Conservation (phyloP, 768 basidiomycete genomes). For the Daedaleopsis sinensis region DNA sequence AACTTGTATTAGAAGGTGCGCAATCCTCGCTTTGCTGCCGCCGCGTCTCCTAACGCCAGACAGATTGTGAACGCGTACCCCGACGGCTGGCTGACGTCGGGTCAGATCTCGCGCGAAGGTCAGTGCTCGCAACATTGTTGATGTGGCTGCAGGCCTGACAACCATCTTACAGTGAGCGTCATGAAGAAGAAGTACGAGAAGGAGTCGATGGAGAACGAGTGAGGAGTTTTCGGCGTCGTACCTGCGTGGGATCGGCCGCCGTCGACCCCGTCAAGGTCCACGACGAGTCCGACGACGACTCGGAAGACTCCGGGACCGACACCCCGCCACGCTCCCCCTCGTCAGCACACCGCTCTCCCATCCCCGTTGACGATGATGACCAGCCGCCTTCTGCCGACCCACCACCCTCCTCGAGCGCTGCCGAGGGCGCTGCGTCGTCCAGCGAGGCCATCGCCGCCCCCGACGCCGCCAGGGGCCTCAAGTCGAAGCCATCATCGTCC, state of each 20-base stretch:
- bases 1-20: conserved; percentile 74
- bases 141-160: background rate
- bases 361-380: conserved; percentile 22
- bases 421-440: conserved; percentile 10
- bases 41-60: background rate
- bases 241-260: too few species aligned
- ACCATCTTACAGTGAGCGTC: conserved; percentile 60
- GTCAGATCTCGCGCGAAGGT: conserved; percentile 89
- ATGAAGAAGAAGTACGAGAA: conserved; percentile 84
- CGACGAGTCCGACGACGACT: conserved; percentile 1
- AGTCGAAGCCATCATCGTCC: conserved; percentile 28
- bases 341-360: conserved; percentile 26
- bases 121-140: conserved; percentile 25
- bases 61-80: conserved; percentile 83
- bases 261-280: conserved; percentile 11
- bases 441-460: conserved; percentile 12
- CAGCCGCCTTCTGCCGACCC: conserved; percentile 5
- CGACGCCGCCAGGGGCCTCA: conserved; percentile 22
- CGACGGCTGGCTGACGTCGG: conserved; percentile 82
- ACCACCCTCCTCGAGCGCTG: conserved; percentile 6
- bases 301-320: conserved; percentile 11
- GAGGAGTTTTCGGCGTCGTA: too few species aligned
- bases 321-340: conserved; percentile 16
- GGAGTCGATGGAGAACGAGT: conserved; percentile 66
- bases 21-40: conserved; percentile 9